A percentile compares a stretch with the other conserved stretches of the same genome.
phyloP scores from a whole-genome alignment of 805 yeast species.

The Saccharomyces cerevisiae region DNA sequence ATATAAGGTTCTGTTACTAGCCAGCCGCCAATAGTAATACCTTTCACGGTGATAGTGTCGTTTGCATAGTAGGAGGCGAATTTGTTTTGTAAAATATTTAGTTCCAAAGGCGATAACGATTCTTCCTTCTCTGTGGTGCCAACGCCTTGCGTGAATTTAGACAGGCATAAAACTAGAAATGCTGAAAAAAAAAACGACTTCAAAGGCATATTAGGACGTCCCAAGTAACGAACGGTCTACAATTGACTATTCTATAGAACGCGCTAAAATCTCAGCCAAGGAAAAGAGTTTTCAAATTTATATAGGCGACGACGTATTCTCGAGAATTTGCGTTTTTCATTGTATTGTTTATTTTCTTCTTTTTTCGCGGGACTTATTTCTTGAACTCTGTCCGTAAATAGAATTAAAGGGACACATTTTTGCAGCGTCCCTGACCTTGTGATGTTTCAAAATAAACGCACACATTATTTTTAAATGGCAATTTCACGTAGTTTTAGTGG shows the following conservation, averaged over 20 bases:
- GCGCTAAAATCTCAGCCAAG: too few relatives aligned
- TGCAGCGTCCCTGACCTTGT: slow-evolving; percentile 1
- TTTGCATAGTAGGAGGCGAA: slow-evolving; percentile 2
- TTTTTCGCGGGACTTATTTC: background rate
- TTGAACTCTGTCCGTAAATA: background rate
- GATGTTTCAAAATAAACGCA: background rate
- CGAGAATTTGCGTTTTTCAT: background rate
- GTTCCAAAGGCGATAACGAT: background rate
- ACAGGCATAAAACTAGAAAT: background rate
- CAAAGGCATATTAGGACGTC: background rate
- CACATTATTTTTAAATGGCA: background rate
- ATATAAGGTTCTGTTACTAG: slow-evolving; percentile 62
- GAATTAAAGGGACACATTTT: background rate
- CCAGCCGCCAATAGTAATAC: slow-evolving; percentile 67
- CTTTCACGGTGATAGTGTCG: slow-evolving; percentile 18
- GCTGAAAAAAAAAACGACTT: background rate
- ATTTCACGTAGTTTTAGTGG: background rate
- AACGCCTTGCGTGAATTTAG: background rate
- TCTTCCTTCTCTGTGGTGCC: background rate
- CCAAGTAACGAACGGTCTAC: background rate
- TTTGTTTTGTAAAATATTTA: slow-evolving; percentile 1
- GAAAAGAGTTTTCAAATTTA: background rate
- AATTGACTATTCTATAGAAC: background rate
- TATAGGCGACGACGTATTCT: background rate
- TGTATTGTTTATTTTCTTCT: background rate